Evolutionary conservation across 495 filamentous ascomycete species (phyloP).

Genomic region (Hypoxylon trugodes): DNA sequence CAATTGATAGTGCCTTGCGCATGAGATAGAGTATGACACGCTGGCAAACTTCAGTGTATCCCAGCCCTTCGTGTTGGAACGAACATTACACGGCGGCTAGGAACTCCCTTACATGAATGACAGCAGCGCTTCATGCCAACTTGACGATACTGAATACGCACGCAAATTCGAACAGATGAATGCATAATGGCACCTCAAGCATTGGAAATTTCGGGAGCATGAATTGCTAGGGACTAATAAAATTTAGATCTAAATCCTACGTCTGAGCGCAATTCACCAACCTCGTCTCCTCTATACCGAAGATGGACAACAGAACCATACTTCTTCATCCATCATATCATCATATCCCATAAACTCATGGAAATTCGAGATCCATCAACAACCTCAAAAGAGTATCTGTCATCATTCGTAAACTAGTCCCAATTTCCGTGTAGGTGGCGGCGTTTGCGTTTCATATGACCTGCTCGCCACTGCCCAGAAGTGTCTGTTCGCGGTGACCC

Average conservation of each 20-base stretch:
- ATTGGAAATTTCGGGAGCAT: constrained; percentile 1
- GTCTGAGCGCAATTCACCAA: constrained; percentile 25
- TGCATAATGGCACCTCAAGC: constrained; percentile 1
- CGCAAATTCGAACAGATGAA: not conserved
- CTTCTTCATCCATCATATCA: no score
- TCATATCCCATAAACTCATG: no score
- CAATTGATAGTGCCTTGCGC: not conserved
- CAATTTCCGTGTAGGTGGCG: constrained; percentile 25
- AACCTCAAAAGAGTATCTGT: constrained; percentile 20
- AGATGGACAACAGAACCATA: no score
- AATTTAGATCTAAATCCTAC: constrained; percentile 12
- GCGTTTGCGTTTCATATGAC: constrained; percentile 34
- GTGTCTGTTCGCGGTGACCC: constrained; percentile 38
- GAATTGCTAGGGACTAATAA: constrained; percentile 5
- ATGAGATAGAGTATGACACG: not conserved
- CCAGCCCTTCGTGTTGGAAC: not conserved
- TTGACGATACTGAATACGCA: not conserved
- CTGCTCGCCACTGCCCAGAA: constrained; percentile 33
- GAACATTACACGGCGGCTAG: not conserved
- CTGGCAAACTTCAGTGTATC: not conserved
- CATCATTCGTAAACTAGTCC: constrained; percentile 2
- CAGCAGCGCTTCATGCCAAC: not conserved
- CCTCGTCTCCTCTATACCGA: not conserved
- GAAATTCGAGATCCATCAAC: constrained; percentile 11
- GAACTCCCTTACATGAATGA: constrained; percentile 2